phyloP scores from a whole-genome alignment of 441 rosid species.

The Breynia disticha region DNA sequence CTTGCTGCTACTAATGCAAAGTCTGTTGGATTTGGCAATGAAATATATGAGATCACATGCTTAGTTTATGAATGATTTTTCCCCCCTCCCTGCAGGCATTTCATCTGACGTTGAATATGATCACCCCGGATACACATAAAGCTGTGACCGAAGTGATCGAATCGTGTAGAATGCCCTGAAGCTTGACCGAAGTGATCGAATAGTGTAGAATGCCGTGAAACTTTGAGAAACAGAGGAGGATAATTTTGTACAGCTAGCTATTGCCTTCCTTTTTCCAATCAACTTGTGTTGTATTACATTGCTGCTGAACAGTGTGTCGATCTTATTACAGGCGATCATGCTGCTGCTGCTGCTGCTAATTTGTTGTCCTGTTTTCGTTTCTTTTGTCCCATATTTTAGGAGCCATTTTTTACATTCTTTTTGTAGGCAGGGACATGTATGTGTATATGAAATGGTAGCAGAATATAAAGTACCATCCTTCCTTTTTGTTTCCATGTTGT shows the following conservation, averaged over 20 bases:
- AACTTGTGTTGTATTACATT: conserved; percentile 19
- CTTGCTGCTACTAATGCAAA: too few species aligned
- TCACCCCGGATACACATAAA: conserved; percentile 85
- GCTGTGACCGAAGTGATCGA: conserved; percentile 89
- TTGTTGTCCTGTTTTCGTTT: too few species aligned
- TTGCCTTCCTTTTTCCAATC: conserved; percentile 18
- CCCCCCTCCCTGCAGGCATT: conserved; percentile 59
- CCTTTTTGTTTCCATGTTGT: neutral
- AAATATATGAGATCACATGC: too few species aligned
- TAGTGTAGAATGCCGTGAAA: too few species aligned
- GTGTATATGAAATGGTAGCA: conserved; percentile 23
- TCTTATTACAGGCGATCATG: conserved; percentile 15
- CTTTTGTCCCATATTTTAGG: too few species aligned
- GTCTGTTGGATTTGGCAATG: too few species aligned
- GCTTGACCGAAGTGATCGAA: too few species aligned
- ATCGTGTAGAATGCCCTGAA: conserved; percentile 69
- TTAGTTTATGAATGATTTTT: too few species aligned
- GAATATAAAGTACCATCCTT: conserved; percentile 14
- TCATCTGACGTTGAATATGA: conserved; percentile 85
- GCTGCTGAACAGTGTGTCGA: conserved; percentile 15
- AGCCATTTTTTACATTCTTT: neutral
- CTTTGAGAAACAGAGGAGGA: conserved; percentile 16
- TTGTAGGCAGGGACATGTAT: conserved; percentile 11
- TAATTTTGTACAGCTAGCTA: conserved; percentile 71
- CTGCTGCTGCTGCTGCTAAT: conserved; percentile 8